Evolutionary conservation across 768 basidiomycete species (phyloP).

Genomic region (Lyophyllum shimeji): DNA sequence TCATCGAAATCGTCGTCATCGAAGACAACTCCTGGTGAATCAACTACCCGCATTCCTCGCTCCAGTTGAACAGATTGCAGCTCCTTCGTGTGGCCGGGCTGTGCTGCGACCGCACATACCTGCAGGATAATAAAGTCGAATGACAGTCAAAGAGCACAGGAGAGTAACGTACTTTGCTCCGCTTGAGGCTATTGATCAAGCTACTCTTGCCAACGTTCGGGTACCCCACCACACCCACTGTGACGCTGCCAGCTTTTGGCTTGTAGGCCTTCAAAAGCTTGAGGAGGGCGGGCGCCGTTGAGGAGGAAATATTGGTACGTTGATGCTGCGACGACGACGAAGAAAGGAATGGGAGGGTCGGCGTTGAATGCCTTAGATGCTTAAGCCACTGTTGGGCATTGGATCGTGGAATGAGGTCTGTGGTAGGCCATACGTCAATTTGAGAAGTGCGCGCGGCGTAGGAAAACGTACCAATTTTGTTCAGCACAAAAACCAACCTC

Average conservation of each 20-base stretch:
- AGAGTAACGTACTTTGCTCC: conserved; percentile 62
- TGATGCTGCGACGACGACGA: conserved; percentile 75
- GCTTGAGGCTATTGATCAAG: conserved; percentile 89
- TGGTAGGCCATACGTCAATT: background rate
- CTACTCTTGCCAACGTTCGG: conserved; percentile 98
- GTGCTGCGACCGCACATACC: conserved; percentile 94
- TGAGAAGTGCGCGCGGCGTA: background rate
- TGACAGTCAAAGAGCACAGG: background rate
- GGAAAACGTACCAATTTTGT: conserved; percentile 79
- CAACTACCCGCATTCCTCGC: conserved; percentile 87
- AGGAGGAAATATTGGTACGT: conserved; percentile 76
- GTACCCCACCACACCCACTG: conserved; percentile 92
- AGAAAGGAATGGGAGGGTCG: conserved; percentile 89
- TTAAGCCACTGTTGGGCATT: conserved; percentile 91
- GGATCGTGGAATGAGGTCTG: conserved; percentile 85
- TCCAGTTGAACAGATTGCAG: conserved; percentile 91
- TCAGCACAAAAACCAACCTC: conserved; percentile 90
- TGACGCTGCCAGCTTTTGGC: conserved; percentile 68
- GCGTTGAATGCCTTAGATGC: conserved; percentile 88
- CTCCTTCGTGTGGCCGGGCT: conserved; percentile 91
- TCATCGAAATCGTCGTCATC: conserved; percentile 60
- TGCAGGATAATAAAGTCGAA: conserved; percentile 22
- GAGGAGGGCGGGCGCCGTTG: conserved; percentile 74
- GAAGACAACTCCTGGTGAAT: conserved; percentile 97
- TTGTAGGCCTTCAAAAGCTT: conserved; percentile 85